Evolutionary conservation across 441 rosid genomes (phyloP).

Genomic region (Lagerstroemia fauriei): DNA sequence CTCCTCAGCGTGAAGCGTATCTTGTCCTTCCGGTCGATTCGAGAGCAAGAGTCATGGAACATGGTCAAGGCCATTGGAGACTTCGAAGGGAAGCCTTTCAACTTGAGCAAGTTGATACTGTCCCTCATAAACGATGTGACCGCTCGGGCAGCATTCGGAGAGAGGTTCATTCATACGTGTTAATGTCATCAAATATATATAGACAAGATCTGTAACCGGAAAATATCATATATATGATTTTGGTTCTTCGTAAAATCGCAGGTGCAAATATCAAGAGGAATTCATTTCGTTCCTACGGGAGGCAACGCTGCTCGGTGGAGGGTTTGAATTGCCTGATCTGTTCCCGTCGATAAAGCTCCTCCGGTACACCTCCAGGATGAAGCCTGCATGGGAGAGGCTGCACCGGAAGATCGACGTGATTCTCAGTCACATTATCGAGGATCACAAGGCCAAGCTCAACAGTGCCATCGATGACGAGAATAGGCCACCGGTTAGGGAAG

Average conservation of each 20-base stretch:
- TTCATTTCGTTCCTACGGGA: conserved; percentile 18
- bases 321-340: conserved; percentile 17
- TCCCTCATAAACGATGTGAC: conserved; percentile 15
- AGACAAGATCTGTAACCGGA: too few species aligned
- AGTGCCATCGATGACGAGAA: not conserved
- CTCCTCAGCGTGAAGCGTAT: conserved; percentile 20
- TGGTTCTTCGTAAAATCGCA: not conserved
- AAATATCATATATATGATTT: too few species aligned
- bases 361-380: conserved; percentile 19
- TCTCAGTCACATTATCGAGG: conserved; percentile 12
- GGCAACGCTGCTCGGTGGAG: conserved; percentile 12
- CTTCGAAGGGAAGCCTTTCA: not conserved
- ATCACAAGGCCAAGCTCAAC: not conserved
- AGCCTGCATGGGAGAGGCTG: conserved; percentile 17
- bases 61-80: not conserved
- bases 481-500: conserved; percentile 8
- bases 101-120: conserved; percentile 8
- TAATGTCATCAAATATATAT: too few species aligned
- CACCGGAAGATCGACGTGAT: conserved; percentile 19
- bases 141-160: conserved; percentile 14
- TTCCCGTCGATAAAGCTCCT: conserved; percentile 11
- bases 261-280: conserved; percentile 14
- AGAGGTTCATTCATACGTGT: too few species aligned
- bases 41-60: conserved; percentile 22
- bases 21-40: conserved; percentile 10